Base-by-base conservation (phyloP, 495 filamentous ascomycete species). In the Talaromyces wortmannii region DNA sequence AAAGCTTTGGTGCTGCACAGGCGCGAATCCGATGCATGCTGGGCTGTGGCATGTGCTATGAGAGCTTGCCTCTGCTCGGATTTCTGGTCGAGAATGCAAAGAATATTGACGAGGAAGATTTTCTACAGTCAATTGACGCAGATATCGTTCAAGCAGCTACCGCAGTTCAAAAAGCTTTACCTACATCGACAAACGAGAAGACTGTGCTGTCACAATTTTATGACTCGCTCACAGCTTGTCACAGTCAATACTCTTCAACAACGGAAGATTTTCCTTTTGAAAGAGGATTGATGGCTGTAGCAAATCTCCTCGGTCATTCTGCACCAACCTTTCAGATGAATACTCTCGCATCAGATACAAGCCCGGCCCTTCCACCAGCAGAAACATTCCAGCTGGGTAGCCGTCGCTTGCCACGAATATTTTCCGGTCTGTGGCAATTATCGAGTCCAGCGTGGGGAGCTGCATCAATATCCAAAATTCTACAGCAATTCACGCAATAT, bases 371-470 rank as follows among this genome's bases (percentile, higher is more conserved):
- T 13, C n/a, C 32, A 51, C 15, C 29, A 31, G n/a, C 58, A 8
- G 71, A 76, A 42, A 66, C 61, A 0, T 64, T 73, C 30, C 47
- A 45, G 10, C 55, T 77, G 13, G 70, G 70, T 2, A 50, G 55
- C 5, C 51, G 63, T 31, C 16, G 57, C 7, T 55, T 73, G 13
- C 74, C 72, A 0, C 59, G 74, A 12, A 61, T 77, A 4, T 74
- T 77, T 54, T 70, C 58, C 40, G 74, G 74, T 0, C 57, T 77
- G 13, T 77, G 72, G 74, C 74, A 77, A 50, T 51, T 75, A 6
- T 74, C 72, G 5, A 74, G 70, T 44, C 67, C 72, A 7, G 70
- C 72, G n/a, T 77, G 74, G 74, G 74, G 72, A 8, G 60, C 67
- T 2, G 72, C 63, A 10, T 61, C 63, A 33, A 62, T 44, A 45